Evolutionary conservation across 129 eudicot species (phyloP), one percentile per base, ranked within the genome.

Genomic region (Tanacetum coccineum): DNA sequence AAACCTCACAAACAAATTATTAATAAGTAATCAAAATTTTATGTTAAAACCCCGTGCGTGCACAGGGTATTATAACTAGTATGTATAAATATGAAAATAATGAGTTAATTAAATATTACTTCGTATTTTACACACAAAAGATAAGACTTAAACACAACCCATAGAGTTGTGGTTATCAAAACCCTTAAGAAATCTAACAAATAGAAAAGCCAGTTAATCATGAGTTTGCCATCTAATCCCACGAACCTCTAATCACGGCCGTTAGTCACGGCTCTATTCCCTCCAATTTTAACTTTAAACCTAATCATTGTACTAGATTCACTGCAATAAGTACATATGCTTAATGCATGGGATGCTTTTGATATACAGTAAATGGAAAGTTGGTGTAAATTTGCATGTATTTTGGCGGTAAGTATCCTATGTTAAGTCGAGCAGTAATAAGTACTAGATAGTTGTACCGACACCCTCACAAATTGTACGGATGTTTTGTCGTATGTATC

Each of bases 191-290:
- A 60, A 32, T 32, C 6, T 28, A 62, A 10, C 39, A 3, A 14
- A 3, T 19, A 62, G 19, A 44, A 17, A 62, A 72, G 65, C 19
- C 50, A 26, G 18, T 14, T 63, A 64, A 62, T 72, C 42, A 72
- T 49, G 76, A 58, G 26, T 6, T 36, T 62, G 62, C 53, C 5
- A 49, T 49, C 51, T 47, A 45, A 66, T 47, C 8, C 9, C 36
- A 50, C 21, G 61, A 1, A 75, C 70, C 74, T 59, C 39, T 61
- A 75, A 75, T 75, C 74, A 68, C 70, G 80, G 57, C 59, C 54
- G 74, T 49, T 12, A 46, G 64, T 56, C 22, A 18, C 50, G 68
- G 52, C 54, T 68, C 14, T 9, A 40, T 18, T 47, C 11, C 58
- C 30, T 48, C 60, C 61, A 18, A 36, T 46, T 59, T 45, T 20